These are phyloP conservation scores for Phytophthora sojae DNA, from an alignment of 352 stramenopile species.

Conservation along the genomic window DNA sequence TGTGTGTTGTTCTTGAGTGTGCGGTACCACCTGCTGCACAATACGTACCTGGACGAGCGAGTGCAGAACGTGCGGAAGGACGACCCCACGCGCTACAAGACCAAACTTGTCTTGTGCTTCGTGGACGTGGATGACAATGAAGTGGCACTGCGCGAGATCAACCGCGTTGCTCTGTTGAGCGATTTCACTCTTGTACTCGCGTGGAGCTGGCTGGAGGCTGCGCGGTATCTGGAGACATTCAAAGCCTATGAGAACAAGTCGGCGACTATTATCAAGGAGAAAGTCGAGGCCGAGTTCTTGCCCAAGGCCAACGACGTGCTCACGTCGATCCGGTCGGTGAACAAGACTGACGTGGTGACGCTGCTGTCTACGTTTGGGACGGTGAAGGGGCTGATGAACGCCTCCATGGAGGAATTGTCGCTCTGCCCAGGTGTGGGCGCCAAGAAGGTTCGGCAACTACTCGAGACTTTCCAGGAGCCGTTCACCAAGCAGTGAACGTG, in stretches of 20 bases:
- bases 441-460: constrained; percentile 95
- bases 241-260: constrained; percentile 97
- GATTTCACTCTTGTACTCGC: constrained; percentile 94
- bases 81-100: constrained; percentile 76
- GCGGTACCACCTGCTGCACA: constrained; percentile 90
- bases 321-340: constrained; percentile 90
- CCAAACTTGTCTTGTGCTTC: constrained; percentile 93
- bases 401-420: constrained; percentile 94
- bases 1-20: constrained; percentile 94
- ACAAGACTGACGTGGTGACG: constrained; percentile 96
- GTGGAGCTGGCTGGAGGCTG: constrained; percentile 95
- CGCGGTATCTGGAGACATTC: constrained; percentile 97
- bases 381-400: constrained; percentile 87
- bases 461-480: constrained; percentile 94
- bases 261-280: constrained; percentile 94
- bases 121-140: constrained; percentile 97
- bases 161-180: constrained; percentile 91
- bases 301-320: constrained; percentile 93
- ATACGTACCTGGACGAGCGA: constrained; percentile 92
- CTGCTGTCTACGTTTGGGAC: constrained; percentile 94
- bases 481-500: constrained; percentile 78
- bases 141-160: constrained; percentile 92
- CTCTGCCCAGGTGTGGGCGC: constrained; percentile 94
- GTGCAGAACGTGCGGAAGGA: constrained; percentile 90
- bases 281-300: constrained; percentile 92